Percentiles rank a stretch among this genome's conserved stretches.
Evolutionary conservation across 1,284 basidiomycete species (phyloP).

Genomic region (Cutaneotrichosporon cyanovorans): DNA sequence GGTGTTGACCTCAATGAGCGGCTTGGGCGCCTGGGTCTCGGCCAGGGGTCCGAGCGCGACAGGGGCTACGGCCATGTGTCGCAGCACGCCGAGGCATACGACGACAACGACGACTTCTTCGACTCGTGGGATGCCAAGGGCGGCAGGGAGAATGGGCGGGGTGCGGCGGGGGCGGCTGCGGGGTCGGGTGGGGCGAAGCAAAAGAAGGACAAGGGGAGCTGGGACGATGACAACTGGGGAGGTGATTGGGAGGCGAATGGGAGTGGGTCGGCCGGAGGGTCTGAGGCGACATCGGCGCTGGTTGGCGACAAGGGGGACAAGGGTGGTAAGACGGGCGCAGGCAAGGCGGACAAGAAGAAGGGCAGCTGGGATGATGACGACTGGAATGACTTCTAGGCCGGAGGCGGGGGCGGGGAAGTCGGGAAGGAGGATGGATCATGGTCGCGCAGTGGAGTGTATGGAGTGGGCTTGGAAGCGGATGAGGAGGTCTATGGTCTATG

Average conservation of each 20-base stretch:
- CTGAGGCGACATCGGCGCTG: neutral
- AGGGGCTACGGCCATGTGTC: constrained; percentile 12
- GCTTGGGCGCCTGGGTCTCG: constrained; percentile 36
- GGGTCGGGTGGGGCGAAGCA: too few relatives aligned
- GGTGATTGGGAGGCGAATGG: too few relatives aligned
- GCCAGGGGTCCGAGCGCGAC: constrained; percentile 7
- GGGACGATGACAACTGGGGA: too few relatives aligned
- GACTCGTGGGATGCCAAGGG: constrained; percentile 25
- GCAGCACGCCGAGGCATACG: neutral
- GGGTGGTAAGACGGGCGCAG: constrained; percentile 4
- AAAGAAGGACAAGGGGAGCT: too few relatives aligned
- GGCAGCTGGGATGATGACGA: constrained; percentile 36
- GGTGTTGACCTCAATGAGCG: constrained; percentile 44
- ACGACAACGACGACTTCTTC: constrained; percentile 35
- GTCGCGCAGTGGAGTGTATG: neutral
- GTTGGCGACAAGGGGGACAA: neutral
- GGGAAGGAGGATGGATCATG: constrained; percentile 41
- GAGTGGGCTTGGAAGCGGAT: too few relatives aligned
- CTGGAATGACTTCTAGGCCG: constrained; percentile 36
- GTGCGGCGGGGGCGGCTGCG: neutral
- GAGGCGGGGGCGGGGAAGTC: constrained; percentile 27
- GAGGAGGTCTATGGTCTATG: too few relatives aligned
- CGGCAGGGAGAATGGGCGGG: constrained; percentile 2
- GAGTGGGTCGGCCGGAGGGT: constrained; percentile 2
- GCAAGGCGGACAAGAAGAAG: constrained; percentile 22